Conservation (phyloP, 306 rosid species). For the Quercus dentata region DNA sequence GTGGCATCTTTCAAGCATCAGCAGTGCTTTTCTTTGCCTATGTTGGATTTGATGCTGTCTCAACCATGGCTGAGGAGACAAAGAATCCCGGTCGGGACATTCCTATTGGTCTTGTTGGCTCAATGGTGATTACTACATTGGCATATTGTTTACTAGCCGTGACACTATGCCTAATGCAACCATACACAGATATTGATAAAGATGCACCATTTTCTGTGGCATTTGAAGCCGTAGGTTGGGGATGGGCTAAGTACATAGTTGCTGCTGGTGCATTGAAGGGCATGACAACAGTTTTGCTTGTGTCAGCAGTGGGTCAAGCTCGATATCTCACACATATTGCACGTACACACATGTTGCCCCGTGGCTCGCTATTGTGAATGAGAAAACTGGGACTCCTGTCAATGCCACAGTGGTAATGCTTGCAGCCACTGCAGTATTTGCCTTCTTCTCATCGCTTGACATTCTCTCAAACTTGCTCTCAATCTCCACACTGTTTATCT, state of each 20-base stretch:
- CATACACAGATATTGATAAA: not conserved
- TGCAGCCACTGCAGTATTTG: slow-evolving; percentile 46
- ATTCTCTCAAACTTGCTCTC: slow-evolving; percentile 64
- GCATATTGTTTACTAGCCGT: slow-evolving; percentile 54
- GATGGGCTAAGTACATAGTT: slow-evolving; percentile 86
- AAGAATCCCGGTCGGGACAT: slow-evolving; percentile 74
- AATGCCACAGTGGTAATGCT: slow-evolving; percentile 70
- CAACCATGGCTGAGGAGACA: slow-evolving; percentile 91
- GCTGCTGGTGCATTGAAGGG: slow-evolving; percentile 79
- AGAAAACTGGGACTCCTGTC: slow-evolving; percentile 66
- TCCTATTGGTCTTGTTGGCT: slow-evolving; percentile 80
- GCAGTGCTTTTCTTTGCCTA: slow-evolving; percentile 89
- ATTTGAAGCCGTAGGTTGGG: slow-evolving; percentile 58
- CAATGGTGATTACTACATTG: slow-evolving; percentile 52
- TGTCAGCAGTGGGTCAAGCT: slow-evolving; percentile 70
- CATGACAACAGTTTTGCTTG: slow-evolving; percentile 78
- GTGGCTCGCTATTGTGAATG: slow-evolving; percentile 66
- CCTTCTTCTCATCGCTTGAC: slow-evolving; percentile 58
- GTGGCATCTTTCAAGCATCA: slow-evolving; percentile 59
- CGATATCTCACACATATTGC: slow-evolving; percentile 87
- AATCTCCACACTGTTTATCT: slow-evolving; percentile 69
- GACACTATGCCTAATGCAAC: slow-evolving; percentile 76
- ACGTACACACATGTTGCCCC: slow-evolving; percentile 93
- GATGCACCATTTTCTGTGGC: slow-evolving; percentile 71
- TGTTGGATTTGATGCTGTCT: slow-evolving; percentile 73